Base-by-base conservation (phyloP, 148 eudicot genomes). In the Mesembryanthemum crystallinum region DNA sequence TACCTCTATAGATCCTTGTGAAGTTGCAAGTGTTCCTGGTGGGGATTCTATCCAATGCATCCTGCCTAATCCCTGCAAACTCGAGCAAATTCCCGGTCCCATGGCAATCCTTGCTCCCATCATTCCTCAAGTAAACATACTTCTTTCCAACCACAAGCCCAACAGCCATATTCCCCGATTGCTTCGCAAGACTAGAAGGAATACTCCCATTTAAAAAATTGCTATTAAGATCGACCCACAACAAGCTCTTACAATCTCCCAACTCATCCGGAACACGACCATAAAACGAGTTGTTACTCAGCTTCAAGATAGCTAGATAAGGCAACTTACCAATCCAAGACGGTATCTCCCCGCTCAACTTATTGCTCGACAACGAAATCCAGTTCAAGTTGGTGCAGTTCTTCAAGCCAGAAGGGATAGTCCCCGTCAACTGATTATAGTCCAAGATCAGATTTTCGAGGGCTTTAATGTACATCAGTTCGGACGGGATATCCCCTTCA, bases 21-120 rank as follows among this genome's bases (percentile, higher is more conserved):
- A 89, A 87, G 66, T 88, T 86, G 82, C 94, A 94, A 17, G 86
- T 85, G 71, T 83, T 82, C 68, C 90, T 78, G 0, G 86, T 76
- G 1, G 90, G 85, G 43, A 94, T 82, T 62, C 96, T 80, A 74
- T 75, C 27, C 71, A 91, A 57, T 33, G 92, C 85, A 5, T 80
- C 88, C 12, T 78, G 76, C 66, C 93, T 77, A 15, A 91, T 91
- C 5, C 97, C 98, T 1, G 90, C 89, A 80, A 86, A 94, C 70
- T 94, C 98, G 25, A 94, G 91, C 86, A 94, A 83, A 85, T 90
- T 91, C 57, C 98, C 98, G 0, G 98, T 86, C 57, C 98, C 98
- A 72, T 85, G 97, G 65, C 97, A 94, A 68, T 89, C 82, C 72
- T 82, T 78, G 75, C 91, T 88, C 21, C 97, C 94, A 69, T 88